A percentile compares a stretch with the other conserved stretches of the same genome.
Evolutionary conservation across 2,329 filamentous ascomycete genomes (phyloP).

Genomic region (Xylariaceae sp.): DNA sequence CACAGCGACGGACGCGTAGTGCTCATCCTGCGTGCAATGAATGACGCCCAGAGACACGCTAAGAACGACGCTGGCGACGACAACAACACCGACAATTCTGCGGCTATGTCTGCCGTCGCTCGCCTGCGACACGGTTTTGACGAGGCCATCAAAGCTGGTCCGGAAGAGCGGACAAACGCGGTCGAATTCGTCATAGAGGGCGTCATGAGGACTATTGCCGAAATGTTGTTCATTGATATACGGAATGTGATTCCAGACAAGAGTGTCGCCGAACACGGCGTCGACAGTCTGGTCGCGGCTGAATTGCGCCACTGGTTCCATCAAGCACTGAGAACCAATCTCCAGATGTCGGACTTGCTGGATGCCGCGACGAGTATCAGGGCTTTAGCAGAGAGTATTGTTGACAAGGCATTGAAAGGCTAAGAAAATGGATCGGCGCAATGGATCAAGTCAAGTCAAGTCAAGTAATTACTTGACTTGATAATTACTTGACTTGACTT

Average conservation of each 20-base stretch:
- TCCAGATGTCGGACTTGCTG: slow-evolving; percentile 30
- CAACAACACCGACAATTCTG: not conserved
- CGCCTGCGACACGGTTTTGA: slow-evolving; percentile 11
- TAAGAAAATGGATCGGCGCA: no score
- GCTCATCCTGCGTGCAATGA: slow-evolving; percentile 30
- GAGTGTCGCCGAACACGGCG: slow-evolving; percentile 27
- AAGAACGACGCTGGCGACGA: slow-evolving; percentile 7
- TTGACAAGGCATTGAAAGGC: not conserved
- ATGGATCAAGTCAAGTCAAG: no score
- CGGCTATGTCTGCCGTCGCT: slow-evolving; percentile 7
- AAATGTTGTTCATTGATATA: slow-evolving; percentile 26
- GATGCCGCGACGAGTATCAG: slow-evolving; percentile 6
- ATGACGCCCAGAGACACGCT: slow-evolving; percentile 28
- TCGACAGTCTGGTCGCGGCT: slow-evolving; percentile 36
- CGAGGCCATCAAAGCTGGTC: not conserved
- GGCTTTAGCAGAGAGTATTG: slow-evolving; percentile 6
- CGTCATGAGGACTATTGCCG: slow-evolving; percentile 22
- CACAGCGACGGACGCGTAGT: slow-evolving; percentile 33
- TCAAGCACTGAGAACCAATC: slow-evolving; percentile 12
- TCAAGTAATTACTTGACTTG: no score
- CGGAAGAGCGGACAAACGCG: not conserved
- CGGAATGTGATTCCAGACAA: slow-evolving; percentile 23
- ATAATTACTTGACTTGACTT: no score
- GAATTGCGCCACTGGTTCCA: slow-evolving; percentile 37
- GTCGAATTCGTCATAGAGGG: slow-evolving; percentile 5